phyloP scores from a whole-genome alignment of 163 green algal species.

The Volvox carteri region DNA sequence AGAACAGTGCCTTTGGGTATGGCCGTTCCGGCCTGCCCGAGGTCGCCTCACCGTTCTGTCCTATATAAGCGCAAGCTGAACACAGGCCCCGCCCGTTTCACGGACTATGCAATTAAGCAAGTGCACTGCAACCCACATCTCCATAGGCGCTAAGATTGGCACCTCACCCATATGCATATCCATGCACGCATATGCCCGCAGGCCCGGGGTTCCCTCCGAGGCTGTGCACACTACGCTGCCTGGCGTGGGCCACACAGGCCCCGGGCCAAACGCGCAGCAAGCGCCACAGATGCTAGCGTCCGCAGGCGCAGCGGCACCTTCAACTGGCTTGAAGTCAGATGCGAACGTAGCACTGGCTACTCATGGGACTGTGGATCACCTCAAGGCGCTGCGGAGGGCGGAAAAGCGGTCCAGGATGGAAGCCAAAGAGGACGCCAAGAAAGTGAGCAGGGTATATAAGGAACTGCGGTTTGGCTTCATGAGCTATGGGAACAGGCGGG shows the following conservation, averaged over 20 bases:
- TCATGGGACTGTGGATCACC: constrained; percentile 5
- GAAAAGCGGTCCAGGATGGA: constrained; percentile 42
- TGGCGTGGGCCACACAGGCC: constrained; percentile 2
- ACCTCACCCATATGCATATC: no score
- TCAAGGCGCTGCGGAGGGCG: constrained; percentile 24
- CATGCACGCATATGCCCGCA: not conserved
- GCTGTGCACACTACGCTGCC: constrained; percentile 28
- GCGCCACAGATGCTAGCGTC: constrained; percentile 12
- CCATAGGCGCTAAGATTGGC: no score
- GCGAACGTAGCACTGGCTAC: not conserved
- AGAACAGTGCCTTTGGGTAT: no score
- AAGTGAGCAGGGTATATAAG: not conserved
- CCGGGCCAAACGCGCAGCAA: not conserved
- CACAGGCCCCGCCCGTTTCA: no score
- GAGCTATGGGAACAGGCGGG: no score
- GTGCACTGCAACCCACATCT: no score
- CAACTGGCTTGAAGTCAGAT: no score
- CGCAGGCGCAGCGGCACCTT: not conserved
- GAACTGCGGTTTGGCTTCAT: no score
- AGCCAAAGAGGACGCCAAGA: constrained; percentile 48
- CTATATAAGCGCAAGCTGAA: no score
- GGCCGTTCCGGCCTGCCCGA: no score
- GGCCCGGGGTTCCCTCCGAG: not conserved
- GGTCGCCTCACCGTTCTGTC: no score
- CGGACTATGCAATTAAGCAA: no score